A percentile compares a stretch with the other conserved stretches of the same genome.
Conservation (phyloP, 1,139 yeast genomes). For the Scheffersomyces stambukii region DNA sequence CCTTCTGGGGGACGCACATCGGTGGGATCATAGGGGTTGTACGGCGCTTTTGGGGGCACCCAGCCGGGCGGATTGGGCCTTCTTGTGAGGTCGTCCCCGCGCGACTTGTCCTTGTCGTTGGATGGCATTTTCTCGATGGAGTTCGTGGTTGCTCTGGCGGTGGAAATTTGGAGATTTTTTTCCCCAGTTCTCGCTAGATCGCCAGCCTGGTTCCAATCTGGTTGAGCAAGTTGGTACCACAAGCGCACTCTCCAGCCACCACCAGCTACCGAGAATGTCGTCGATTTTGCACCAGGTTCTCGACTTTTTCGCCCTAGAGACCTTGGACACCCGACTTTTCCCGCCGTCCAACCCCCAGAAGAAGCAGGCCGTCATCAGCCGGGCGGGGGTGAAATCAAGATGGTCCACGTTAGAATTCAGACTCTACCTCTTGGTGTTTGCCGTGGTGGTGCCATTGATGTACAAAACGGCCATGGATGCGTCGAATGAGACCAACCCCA, state of each 20-base stretch:
- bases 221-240: too few relatives aligned
- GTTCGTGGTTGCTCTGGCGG: neutral
- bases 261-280: neutral
- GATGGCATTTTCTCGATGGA: neutral
- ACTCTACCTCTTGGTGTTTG: constrained; percentile 59
- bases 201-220: too few relatives aligned
- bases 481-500: constrained; percentile 72
- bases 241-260: neutral
- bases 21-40: constrained; percentile 78
- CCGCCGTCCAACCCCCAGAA: constrained; percentile 49
- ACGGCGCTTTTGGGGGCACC: constrained; percentile 79
- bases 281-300: constrained; percentile 13
- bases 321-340: constrained; percentile 68
- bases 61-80: constrained; percentile 81
- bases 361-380: constrained; percentile 35
- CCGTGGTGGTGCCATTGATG: constrained; percentile 76
- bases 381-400: constrained; percentile 48
- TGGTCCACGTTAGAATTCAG: constrained; percentile 78
- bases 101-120: constrained; percentile 4
- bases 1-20: constrained; percentile 80
- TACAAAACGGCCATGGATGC: constrained; percentile 78
- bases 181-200: neutral
- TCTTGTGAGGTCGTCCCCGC: constrained; percentile 35
- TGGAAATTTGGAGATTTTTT: neutral
- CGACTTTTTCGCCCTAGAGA: constrained; percentile 64